Evolutionary conservation across 495 filamentous ascomycete species (phyloP).

Genomic region (Antarctomyces pellizariae): DNA sequence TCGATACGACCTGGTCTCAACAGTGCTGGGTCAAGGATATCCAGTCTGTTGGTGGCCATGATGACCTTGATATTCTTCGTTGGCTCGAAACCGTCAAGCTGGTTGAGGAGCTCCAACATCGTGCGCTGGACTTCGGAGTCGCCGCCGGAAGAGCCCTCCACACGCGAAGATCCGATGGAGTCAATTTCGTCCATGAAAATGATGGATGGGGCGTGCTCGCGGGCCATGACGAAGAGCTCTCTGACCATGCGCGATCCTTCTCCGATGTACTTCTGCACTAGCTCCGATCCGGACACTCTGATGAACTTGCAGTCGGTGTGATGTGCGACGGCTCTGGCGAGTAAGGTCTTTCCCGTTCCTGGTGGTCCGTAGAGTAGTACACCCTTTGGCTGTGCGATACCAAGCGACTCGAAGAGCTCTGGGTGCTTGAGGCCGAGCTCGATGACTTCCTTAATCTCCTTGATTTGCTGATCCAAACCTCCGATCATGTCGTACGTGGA

Average conservation of each 20-base stretch:
- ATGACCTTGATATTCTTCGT: constrained; percentile 98
- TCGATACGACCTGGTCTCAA: constrained; percentile 87
- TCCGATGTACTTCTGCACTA: constrained; percentile 98
- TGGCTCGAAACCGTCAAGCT: constrained; percentile 96
- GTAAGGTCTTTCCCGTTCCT: constrained; percentile 88
- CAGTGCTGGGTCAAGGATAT: constrained; percentile 88
- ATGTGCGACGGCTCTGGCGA: constrained; percentile 89
- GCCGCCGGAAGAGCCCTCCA: constrained; percentile 82
- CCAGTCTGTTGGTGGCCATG: constrained; percentile 91
- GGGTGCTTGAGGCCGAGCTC: constrained; percentile 96
- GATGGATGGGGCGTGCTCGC: constrained; percentile 96
- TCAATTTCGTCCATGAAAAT: constrained; percentile 99
- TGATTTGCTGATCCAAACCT: constrained; percentile 95
- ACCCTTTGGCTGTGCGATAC: constrained; percentile 94
- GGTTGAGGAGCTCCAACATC: constrained; percentile 98
- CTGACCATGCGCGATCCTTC: constrained; percentile 97
- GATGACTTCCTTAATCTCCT: constrained; percentile 99
- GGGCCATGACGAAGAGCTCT: constrained; percentile 96
- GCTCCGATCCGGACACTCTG: constrained; percentile 79
- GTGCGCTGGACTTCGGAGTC: constrained; percentile 99
- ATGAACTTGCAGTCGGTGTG: constrained; percentile 99
- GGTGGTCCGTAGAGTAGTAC: constrained; percentile 93
- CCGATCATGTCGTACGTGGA: constrained; percentile 99
- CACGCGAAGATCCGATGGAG: constrained; percentile 89
- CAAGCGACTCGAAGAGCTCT: constrained; percentile 93